A percentile compares a stretch with the other conserved stretches of the same genome.
phyloP scores from a whole-genome alignment of 2,329 filamentous ascomycete species.

The Leptographium radiaticola region DNA sequence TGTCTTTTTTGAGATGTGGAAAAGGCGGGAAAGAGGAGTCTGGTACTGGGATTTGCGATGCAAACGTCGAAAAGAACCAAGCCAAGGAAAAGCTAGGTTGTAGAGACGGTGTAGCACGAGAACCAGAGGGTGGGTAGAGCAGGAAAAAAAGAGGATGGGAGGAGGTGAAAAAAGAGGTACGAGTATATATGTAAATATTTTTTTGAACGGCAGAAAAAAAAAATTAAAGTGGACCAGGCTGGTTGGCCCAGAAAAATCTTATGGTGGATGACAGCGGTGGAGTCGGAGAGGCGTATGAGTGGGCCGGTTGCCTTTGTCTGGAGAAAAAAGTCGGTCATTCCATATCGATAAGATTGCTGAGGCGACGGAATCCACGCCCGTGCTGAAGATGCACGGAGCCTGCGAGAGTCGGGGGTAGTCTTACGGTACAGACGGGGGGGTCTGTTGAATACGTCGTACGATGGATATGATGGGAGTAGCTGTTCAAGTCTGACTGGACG shows the following conservation, averaged over 20 bases:
- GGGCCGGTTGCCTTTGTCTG: background rate
- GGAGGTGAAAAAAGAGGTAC: conserved; percentile 13
- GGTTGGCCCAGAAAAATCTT: conserved; percentile 11
- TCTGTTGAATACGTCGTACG: background rate
- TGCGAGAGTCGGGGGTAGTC: no score
- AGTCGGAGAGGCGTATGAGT: background rate
- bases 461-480: no score
- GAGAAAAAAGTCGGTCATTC: background rate
- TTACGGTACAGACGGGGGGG: background rate
- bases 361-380: background rate
- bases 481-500: no score
- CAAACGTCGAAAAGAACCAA: conserved; percentile 6
- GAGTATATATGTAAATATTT: conserved; percentile 8
- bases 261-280: background rate
- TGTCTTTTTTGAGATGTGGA: background rate
- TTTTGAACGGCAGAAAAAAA: conserved; percentile 10
- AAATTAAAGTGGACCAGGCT: conserved; percentile 3
- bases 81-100: background rate
- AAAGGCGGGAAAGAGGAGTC: background rate
- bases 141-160: conserved; percentile 8
- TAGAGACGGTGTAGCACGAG: conserved; percentile 11
- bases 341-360: conserved; percentile 9
- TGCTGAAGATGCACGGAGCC: background rate
- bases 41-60: conserved; percentile 1
- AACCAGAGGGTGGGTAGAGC: conserved; percentile 15